Base-by-base conservation (phyloP, 441 rosid species). In the Dalechampia spathulata region DNA sequence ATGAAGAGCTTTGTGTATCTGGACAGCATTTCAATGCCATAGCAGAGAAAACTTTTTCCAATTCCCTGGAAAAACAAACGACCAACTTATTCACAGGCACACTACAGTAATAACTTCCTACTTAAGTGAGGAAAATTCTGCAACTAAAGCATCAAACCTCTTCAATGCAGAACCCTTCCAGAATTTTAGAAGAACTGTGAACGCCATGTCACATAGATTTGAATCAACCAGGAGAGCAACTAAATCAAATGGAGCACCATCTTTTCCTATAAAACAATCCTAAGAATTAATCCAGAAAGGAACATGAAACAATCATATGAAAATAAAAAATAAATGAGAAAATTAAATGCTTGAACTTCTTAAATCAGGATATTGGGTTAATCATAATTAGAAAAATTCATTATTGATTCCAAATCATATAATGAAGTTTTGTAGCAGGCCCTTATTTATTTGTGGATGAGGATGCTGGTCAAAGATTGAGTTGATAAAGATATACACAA, bases 21-120 rank as follows among this genome's bases (percentile, higher is more conserved):
- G 87, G 90, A 74, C 96, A 90, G 72, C 99, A 94, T 70, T 83
- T 87, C 53, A 84, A 65, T 63, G 96, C 74, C 79, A 94, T 77
- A 42, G 81, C 72, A 60, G 78, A 82, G 71, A 94, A 87, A 70
- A 87, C 72, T 60, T 75, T 84, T 66, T 94, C 99, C 75, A 94
- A 69, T 72, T 86, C 96, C 85, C 99, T 94, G 66, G 43, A 48
- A 52, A 65, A 54, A 65, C 22, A 26, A 62, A 52, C 41, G 30
- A 39, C 11, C 58, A 52, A 32, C 59, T 55, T 19, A 63, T 41
- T 53, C 23, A 22, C 49, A 49, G 41, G 37, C 47, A 52, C 42
- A 30, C n/a, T 57, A 63, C 38, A 57, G 42, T 41, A 54, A 65
- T 52, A 43, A 57, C 34, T 34, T 7, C 58, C 37, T 14, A 48